These are phyloP conservation scores for Xylaria sp. DNA, from an alignment of 2,329 filamentous ascomycete genomes.

Conservation along the genomic window DNA sequence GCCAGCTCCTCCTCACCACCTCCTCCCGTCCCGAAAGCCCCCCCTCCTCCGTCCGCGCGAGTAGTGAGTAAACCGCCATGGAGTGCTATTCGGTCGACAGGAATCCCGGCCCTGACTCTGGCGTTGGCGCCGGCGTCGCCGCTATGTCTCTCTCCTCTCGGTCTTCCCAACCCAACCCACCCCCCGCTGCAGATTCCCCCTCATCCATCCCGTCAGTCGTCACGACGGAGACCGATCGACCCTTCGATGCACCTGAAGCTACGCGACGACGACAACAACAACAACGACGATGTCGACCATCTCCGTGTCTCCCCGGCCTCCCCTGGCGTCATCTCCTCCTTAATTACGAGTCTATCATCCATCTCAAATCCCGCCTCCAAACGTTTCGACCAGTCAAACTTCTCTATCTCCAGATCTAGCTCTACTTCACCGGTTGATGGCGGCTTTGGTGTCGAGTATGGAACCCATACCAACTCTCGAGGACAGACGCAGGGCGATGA, in stretches of 20 bases:
- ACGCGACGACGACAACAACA: slow-evolving; percentile 12
- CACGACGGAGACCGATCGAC: slow-evolving; percentile 31
- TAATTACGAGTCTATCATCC: slow-evolving; percentile 65
- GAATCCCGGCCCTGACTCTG: slow-evolving; percentile 1
- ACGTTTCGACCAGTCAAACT: slow-evolving; percentile 58
- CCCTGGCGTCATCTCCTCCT: slow-evolving; percentile 64
- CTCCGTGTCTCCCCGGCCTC: slow-evolving; percentile 43
- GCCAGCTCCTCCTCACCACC: neutral
- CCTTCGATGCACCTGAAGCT: slow-evolving; percentile 30
- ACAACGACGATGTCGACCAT: slow-evolving; percentile 20
- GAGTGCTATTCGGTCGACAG: slow-evolving; percentile 11
- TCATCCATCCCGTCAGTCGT: slow-evolving; percentile 30
- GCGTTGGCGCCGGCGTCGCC: neutral
- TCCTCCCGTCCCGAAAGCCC: neutral
- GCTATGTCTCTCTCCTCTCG: neutral
- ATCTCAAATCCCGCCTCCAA: slow-evolving; percentile 62
- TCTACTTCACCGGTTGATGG: slow-evolving; percentile 39
- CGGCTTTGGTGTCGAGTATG: slow-evolving; percentile 69
- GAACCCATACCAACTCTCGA: slow-evolving; percentile 52
- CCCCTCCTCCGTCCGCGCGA: neutral
- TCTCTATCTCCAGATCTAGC: slow-evolving; percentile 36
- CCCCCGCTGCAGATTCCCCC: slow-evolving; percentile 28
- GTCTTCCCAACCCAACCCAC: neutral
- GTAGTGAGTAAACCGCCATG: slow-evolving; percentile 1
- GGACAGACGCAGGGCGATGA: slow-evolving; percentile 45